These are phyloP conservation scores for Ascochyta lentis DNA, from an alignment of 2,329 filamentous ascomycete species.

Conservation along the genomic window DNA sequence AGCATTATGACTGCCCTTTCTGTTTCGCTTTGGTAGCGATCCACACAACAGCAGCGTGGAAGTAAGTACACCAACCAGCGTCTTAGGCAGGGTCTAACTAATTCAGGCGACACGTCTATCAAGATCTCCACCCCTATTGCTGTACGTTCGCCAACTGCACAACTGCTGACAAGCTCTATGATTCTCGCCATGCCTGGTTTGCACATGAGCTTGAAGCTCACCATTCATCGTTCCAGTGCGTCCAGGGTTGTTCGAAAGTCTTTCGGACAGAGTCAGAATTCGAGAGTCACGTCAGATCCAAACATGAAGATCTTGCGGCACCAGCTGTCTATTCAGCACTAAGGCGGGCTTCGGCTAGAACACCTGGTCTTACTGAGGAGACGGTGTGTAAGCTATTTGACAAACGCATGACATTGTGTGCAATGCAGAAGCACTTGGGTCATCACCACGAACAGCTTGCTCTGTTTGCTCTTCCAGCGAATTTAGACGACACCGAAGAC, in stretches of 20 bases:
- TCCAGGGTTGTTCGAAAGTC: slow-evolving; percentile 1
- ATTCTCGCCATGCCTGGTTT: slow-evolving; percentile 31
- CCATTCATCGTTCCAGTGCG: slow-evolving; percentile 26
- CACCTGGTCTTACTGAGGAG: background rate
- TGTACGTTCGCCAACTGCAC: slow-evolving; percentile 32
- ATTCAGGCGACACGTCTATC: slow-evolving; percentile 29
- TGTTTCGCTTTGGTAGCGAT: slow-evolving; percentile 36
- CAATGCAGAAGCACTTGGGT: slow-evolving; percentile 28
- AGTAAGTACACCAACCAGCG: slow-evolving; percentile 16
- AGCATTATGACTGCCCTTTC: slow-evolving; percentile 42
- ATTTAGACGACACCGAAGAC: slow-evolving; percentile 24
- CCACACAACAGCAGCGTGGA: slow-evolving; percentile 25
- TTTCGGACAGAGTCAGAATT: background rate
- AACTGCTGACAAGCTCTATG: slow-evolving; percentile 30
- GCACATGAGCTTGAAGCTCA: slow-evolving; percentile 33
- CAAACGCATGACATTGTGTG: slow-evolving; percentile 15
- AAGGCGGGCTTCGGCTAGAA: background rate
- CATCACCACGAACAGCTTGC: slow-evolving; percentile 34
- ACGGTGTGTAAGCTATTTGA: slow-evolving; percentile 18
- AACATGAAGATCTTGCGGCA: background rate
- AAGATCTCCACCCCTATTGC: slow-evolving; percentile 33
- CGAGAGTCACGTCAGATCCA: background rate
- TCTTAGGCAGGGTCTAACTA: background rate
- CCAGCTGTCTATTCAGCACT: background rate
- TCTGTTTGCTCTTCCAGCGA: slow-evolving; percentile 30